Percentiles rank a stretch among this genome's conserved stretches.
phyloP scores from a whole-genome alignment of 2,329 filamentous ascomycete genomes.

The Hypoxylon sp. region DNA sequence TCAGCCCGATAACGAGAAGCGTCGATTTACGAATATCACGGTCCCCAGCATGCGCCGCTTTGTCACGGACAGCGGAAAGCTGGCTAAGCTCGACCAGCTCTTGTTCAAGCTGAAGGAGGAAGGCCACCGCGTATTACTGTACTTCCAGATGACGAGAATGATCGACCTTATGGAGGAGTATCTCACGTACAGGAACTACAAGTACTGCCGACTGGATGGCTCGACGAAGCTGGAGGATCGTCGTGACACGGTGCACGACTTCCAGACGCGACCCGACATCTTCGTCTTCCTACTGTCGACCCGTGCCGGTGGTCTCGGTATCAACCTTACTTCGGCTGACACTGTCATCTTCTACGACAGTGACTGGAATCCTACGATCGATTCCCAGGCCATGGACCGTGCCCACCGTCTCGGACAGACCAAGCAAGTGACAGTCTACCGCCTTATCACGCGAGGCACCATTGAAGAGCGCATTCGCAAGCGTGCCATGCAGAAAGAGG shows the following conservation, averaged over 20 bases:
- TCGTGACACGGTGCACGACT: constrained; percentile 94
- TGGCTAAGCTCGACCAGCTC: constrained; percentile 87
- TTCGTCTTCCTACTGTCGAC: constrained; percentile 98
- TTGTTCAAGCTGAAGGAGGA: constrained; percentile 90
- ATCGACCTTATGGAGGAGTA: constrained; percentile 99
- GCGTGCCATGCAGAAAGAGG: constrained; percentile 96
- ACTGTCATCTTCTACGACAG: constrained; percentile 99
- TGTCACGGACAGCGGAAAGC: constrained; percentile 96
- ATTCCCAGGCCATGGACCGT: constrained; percentile 98
- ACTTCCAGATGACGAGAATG: constrained; percentile 99
- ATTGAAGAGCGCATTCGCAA: constrained; percentile 99
- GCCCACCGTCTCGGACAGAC: constrained; percentile 98
- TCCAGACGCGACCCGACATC: constrained; percentile 92
- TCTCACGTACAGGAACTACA: constrained; percentile 97
- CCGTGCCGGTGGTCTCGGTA: constrained; percentile 95
- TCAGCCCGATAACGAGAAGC: constrained; percentile 79
- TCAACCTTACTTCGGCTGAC: constrained; percentile 95
- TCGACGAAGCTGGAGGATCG: constrained; percentile 97
- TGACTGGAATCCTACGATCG: constrained; percentile 99
- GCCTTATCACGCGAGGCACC: constrained; percentile 93
- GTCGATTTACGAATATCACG: constrained; percentile 86
- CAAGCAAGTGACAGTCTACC: constrained; percentile 94
- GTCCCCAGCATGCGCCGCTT: constrained; percentile 98
- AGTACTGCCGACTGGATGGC: constrained; percentile 95
- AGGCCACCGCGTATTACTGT: constrained; percentile 90